A percentile compares a stretch with the other conserved stretches of the same genome.
phyloP scores from a whole-genome alignment of 2,329 filamentous ascomycete genomes.

The Leptodontidium sp. region DNA sequence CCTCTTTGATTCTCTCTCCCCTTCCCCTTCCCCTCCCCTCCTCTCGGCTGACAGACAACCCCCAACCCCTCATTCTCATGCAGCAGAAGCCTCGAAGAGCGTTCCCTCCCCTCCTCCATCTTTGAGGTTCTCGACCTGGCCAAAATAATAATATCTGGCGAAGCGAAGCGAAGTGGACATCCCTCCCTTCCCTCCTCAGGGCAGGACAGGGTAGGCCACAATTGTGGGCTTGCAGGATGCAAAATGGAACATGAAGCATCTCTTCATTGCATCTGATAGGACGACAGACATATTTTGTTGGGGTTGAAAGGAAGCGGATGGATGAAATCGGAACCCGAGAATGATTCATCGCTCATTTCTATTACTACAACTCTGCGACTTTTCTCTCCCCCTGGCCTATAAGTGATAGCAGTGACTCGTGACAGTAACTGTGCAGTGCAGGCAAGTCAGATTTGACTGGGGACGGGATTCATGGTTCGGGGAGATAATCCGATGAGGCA shows the following conservation, averaged over 20 bases:
- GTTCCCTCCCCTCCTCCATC: neutral
- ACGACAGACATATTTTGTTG: neutral
- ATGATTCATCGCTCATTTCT: slow-evolving; percentile 15
- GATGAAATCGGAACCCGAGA: slow-evolving; percentile 5
- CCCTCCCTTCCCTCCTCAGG: neutral
- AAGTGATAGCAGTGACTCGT: neutral
- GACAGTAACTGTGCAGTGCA: neutral
- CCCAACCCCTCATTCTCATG: slow-evolving; percentile 18
- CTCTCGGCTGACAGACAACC: slow-evolving; percentile 27
- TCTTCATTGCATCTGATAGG: slow-evolving; percentile 17
- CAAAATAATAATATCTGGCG: slow-evolving; percentile 18
- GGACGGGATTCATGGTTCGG: neutral
- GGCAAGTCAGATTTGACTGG: neutral
- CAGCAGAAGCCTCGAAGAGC: slow-evolving; percentile 24
- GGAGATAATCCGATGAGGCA: slow-evolving; percentile 3
- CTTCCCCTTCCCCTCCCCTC: no score
- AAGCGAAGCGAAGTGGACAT: neutral
- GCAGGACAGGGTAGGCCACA: neutral
- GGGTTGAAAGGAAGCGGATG: neutral
- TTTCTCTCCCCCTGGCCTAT: neutral
- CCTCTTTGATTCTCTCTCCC: neutral
- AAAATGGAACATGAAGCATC: slow-evolving; percentile 19
- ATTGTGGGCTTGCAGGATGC: neutral
- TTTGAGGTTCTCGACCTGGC: slow-evolving; percentile 26
- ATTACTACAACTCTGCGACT: slow-evolving; percentile 2